phyloP scores from a whole-genome alignment of 805 yeast species.

The Phaffomyces opuntiae region DNA sequence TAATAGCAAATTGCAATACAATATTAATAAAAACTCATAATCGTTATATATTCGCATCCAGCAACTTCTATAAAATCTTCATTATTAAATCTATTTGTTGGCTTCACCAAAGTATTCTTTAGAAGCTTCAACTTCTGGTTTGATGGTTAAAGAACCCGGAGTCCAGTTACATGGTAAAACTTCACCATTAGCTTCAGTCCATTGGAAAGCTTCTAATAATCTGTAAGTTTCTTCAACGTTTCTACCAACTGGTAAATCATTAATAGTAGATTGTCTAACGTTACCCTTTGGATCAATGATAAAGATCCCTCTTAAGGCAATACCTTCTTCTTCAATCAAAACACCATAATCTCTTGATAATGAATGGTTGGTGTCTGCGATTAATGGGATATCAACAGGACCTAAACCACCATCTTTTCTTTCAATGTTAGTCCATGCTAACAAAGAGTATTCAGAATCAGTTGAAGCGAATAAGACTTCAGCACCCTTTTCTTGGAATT shows the following conservation, averaged over 20 bases:
- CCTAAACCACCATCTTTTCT: constrained; percentile 99
- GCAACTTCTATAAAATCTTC: not conserved
- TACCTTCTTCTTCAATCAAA: constrained; percentile 90
- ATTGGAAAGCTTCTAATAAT: constrained; percentile 98
- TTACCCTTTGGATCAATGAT: constrained; percentile 93
- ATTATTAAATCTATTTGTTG: constrained; percentile 22
- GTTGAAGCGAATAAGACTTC: constrained; percentile 95
- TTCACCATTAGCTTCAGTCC: constrained; percentile 98
- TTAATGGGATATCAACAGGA: constrained; percentile 84
- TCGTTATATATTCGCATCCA: not conserved
- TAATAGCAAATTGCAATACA: too few species aligned
- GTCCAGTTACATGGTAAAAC: constrained; percentile 99
- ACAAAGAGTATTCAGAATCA: constrained; percentile 94
- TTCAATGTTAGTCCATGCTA: constrained; percentile 97
- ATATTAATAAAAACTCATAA: too few species aligned
- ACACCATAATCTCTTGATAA: constrained; percentile 97
- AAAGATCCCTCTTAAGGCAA: constrained; percentile 97
- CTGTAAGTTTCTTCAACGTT: constrained; percentile 96
- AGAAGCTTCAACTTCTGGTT: constrained; percentile 71
- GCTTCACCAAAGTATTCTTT: constrained; percentile 72
- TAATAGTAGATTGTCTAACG: constrained; percentile 95
- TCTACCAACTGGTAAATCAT: constrained; percentile 99
- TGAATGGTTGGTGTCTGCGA: constrained; percentile 96
- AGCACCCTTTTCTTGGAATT: constrained; percentile 80
- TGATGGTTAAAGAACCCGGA: constrained; percentile 89